Evolutionary conservation across 768 basidiomycete species (phyloP), one percentile per base, ranked within the genome.

Genomic region (Porphyrellus cyaneotinctus): DNA sequence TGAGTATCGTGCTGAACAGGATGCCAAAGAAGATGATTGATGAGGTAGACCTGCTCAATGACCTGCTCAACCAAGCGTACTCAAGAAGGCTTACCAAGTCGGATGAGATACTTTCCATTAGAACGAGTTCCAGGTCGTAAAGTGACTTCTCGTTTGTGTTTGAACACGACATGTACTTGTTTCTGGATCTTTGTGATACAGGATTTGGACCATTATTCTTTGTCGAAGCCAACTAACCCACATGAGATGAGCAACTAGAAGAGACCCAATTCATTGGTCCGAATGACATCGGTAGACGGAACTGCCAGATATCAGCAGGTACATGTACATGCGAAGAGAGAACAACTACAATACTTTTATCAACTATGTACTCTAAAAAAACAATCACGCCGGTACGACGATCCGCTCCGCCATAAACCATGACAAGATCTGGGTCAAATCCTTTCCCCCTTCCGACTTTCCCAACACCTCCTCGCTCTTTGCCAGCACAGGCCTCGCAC

Each of bases 381-480:
- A 37, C n/a, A 37, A 28, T 63, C 67, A 78, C 44, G 73, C 64
- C 4, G 76, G 65, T 28, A 69, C 63, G 47, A 74, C 68, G 30
- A 88, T 75, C 54, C 82, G 76, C 56, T 87, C 85, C 45, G 81
- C 78, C 58, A 90, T 72, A 63, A 90, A 89, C 50, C 74, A 77
- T 17, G 76, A 70, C 56, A 90, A 65, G n/a, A 87, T 72, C 49
- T 74, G 75, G 8, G 79, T 80, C 61, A 90, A 62, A 68, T 90
- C 84, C 20, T 79, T 73, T 12, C 67, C 68, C 31, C 70, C 65
- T 44, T 47, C 60, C 26, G 43, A 33, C 45, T 73, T 75, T 30
- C 74, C 79, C 51, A 79, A 57, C 38, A 80, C 68, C 17, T 67
- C 65, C 53, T 81, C 73, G 59, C 81, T 81, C 65, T 87, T 86